Conservation (phyloP, 1,284 basidiomycete genomes). For the Takashimella tepidaria region DNA sequence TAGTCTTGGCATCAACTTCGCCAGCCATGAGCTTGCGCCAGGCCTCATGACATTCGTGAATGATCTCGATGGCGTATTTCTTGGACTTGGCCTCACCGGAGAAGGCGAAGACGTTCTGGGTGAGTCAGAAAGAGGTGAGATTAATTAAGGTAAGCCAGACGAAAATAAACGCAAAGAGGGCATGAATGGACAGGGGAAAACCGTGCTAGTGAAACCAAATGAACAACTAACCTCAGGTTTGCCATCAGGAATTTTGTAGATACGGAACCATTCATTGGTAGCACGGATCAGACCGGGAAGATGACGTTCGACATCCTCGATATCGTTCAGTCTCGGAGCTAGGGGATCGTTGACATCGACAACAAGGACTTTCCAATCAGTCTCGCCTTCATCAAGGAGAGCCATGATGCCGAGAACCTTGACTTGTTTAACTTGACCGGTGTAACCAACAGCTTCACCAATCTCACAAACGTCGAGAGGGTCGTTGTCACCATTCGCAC, state of each 20-base stretch:
- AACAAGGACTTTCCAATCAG: constrained; percentile 98
- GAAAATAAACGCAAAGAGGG: too few species aligned
- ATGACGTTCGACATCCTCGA: constrained; percentile 98
- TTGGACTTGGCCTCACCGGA: constrained; percentile 99
- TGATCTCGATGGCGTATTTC: constrained; percentile 97
- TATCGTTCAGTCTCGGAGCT: constrained; percentile 94
- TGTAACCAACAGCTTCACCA: constrained; percentile 96
- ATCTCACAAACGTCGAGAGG: constrained; percentile 99
- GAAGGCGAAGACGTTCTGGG: constrained; percentile 90
- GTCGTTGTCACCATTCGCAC: constrained; percentile 99
- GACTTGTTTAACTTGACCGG: constrained; percentile 99
- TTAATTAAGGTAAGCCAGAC: too few species aligned
- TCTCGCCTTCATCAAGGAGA: constrained; percentile 94
- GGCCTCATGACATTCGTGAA: constrained; percentile 97
- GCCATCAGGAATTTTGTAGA: constrained; percentile 95
- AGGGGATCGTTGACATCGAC: constrained; percentile 96
- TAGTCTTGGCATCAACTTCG: constrained; percentile 65
- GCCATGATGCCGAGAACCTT: constrained; percentile 99
- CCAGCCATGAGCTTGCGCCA: constrained; percentile 92
- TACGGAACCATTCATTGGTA: constrained; percentile 97
- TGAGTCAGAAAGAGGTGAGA: neutral
- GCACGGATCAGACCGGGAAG: constrained; percentile 93
- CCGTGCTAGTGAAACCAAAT: constrained; percentile 57
- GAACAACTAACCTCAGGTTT: constrained; percentile 67
- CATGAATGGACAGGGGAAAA: constrained; percentile 99